Conservation (phyloP, 2,329 filamentous ascomycete species). For the Paecilomyces variotii region DNA sequence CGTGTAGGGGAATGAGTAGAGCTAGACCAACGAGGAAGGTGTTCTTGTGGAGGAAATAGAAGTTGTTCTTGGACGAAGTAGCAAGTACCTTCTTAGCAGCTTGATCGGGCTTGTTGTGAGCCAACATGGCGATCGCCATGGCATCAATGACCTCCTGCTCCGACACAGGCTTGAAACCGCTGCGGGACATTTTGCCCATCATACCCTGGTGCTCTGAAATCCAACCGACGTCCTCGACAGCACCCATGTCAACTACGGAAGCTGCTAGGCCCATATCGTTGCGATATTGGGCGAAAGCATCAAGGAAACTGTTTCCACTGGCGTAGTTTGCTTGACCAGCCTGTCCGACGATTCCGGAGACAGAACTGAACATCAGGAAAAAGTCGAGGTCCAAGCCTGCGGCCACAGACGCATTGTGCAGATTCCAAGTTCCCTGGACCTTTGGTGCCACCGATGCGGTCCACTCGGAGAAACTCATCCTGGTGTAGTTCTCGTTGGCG, state of each 20-base stretch:
- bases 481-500: no score
- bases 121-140: no score
- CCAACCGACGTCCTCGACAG: conserved; percentile 14
- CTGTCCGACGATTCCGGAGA: conserved; percentile 22
- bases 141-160: no score
- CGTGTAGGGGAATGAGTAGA: no score
- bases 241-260: conserved; percentile 13
- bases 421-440: conserved; percentile 15
- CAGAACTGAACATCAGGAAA: conserved; percentile 35
- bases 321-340: conserved; percentile 28
- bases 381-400: conserved; percentile 29
- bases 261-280: conserved; percentile 10
- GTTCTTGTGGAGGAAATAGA: no score
- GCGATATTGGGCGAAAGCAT: conserved; percentile 19
- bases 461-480: conserved; percentile 20
- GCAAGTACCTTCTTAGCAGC: no score
- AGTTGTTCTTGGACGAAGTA: no score
- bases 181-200: no score
- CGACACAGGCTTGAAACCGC: no score
- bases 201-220: conserved; percentile 9
- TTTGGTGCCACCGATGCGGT: conserved; percentile 20
- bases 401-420: conserved; percentile 11
- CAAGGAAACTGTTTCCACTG: conserved; percentile 30
- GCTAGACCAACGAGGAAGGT: no score
- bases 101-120: no score